Percentiles rank a stretch among this genome's conserved stretches.
These are phyloP conservation scores for Mycena olivaceomarginata DNA, from an alignment of 768 basidiomycete genomes.

Conservation along the genomic window DNA sequence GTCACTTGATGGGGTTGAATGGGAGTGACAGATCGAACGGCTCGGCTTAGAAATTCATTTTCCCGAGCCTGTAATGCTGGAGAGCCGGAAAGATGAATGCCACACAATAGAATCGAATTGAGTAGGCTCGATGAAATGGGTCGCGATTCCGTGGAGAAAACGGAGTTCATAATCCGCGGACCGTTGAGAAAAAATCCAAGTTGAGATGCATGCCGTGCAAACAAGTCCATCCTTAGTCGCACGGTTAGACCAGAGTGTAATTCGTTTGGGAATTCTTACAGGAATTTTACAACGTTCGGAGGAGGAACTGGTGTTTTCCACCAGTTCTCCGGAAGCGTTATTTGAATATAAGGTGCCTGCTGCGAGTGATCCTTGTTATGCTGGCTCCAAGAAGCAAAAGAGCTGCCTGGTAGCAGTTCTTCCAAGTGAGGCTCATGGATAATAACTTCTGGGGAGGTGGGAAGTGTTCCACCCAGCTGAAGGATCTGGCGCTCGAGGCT, in stretches of 20 bases:
- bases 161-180: conserved; percentile 57
- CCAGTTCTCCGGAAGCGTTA: conserved; percentile 39
- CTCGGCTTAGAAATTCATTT: conserved; percentile 56
- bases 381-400: conserved; percentile 28
- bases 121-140: conserved; percentile 49
- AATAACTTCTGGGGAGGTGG: conserved; percentile 31
- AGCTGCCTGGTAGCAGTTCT: conserved; percentile 24
- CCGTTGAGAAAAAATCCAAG: conserved; percentile 69
- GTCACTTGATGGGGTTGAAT: conserved; percentile 56
- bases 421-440: conserved; percentile 28
- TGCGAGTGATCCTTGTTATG: conserved; percentile 9
- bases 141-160: conserved; percentile 46
- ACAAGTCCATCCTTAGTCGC: conserved; percentile 57
- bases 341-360: background rate
- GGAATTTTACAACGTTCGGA: conserved; percentile 28
- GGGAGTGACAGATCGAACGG: conserved; percentile 44
- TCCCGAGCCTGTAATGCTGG: conserved; percentile 50
- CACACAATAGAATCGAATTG: conserved; percentile 57
- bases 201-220: conserved; percentile 63
- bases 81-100: conserved; percentile 50
- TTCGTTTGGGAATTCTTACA: conserved; percentile 22
- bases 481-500: conserved; percentile 60
- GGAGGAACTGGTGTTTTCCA: conserved; percentile 39
- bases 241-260: background rate
- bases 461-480: conserved; percentile 51